These are phyloP conservation scores for Meredithiella fracta DNA, from an alignment of 2,329 filamentous ascomycete species.

Conservation along the genomic window DNA sequence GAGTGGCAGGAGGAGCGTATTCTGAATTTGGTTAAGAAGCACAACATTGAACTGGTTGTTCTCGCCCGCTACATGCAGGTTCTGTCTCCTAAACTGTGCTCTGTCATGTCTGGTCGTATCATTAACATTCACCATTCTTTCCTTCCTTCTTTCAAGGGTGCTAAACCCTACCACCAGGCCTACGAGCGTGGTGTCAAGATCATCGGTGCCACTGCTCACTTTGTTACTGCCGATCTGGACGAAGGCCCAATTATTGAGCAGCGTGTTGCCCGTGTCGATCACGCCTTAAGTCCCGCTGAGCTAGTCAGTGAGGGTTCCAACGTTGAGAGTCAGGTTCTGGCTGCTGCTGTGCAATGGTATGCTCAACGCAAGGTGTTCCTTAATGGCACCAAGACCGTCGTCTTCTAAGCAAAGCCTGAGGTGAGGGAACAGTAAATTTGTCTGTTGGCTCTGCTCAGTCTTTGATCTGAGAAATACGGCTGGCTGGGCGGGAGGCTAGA, in stretches of 20 bases:
- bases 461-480: conserved; percentile 4
- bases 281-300: conserved; percentile 58
- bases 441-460: not conserved
- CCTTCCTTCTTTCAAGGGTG: conserved; percentile 74
- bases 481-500: not conserved
- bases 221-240: conserved; percentile 70
- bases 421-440: not conserved
- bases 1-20: conserved; percentile 53
- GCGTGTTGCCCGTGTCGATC: conserved; percentile 59
- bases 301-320: conserved; percentile 67
- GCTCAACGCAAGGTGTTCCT: conserved; percentile 62
- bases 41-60: conserved; percentile 63
- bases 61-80: conserved; percentile 60
- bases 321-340: conserved; percentile 68
- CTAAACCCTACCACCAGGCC: conserved; percentile 76
- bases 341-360: conserved; percentile 70
- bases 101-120: conserved; percentile 63
- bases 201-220: conserved; percentile 72
- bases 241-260: conserved; percentile 84
- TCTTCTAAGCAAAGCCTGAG: conserved; percentile 31
- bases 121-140: conserved; percentile 90
- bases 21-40: conserved; percentile 49
- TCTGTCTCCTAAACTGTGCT: conserved; percentile 47
- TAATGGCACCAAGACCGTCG: conserved; percentile 66
- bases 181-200: conserved; percentile 80